A percentile compares a stretch with the other conserved stretches of the same genome.
phyloP scores from a whole-genome alignment of 129 eudicot species.

The Glebionis coronaria region DNA sequence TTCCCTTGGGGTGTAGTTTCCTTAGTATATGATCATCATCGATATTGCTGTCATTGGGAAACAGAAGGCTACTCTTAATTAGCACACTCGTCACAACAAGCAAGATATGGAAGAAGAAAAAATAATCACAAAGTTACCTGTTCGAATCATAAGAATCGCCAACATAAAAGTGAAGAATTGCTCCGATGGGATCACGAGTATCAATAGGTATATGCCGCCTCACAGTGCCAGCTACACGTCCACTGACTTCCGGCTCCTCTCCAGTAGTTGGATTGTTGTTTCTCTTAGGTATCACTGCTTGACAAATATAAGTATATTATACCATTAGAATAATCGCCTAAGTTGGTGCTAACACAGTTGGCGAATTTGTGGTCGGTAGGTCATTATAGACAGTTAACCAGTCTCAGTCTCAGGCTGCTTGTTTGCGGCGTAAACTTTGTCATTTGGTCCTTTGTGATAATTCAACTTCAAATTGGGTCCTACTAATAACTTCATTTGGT shows the following conservation, averaged over 20 bases:
- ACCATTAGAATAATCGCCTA: too few species aligned
- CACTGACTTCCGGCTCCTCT: conserved; percentile 69
- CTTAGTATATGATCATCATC: conserved; percentile 79
- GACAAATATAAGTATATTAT: not conserved
- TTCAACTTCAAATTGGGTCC: too few species aligned
- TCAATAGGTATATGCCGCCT: conserved; percentile 89
- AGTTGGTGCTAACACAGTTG: too few species aligned
- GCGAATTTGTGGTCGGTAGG: too few species aligned
- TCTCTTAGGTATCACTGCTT: conserved; percentile 65
- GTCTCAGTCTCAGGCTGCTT: too few species aligned
- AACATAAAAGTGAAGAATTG: conserved; percentile 88
- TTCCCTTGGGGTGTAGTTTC: conserved; percentile 75
- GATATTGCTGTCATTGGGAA: conserved; percentile 35
- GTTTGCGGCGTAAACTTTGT: too few species aligned
- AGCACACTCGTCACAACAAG: conserved; percentile 1
- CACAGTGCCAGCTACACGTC: conserved; percentile 93
- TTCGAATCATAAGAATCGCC: conserved; percentile 87
- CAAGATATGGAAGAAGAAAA: not conserved
- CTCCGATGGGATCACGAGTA: conserved; percentile 88
- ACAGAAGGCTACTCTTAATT: conserved; percentile 3
- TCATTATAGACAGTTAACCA: too few species aligned
- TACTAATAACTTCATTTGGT: too few species aligned
- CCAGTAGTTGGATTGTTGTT: conserved; percentile 37
- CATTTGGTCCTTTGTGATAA: too few species aligned
- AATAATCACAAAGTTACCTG: conserved; percentile 36